These are phyloP conservation scores for Tolypocladium nubicola DNA, from an alignment of 2,329 filamentous ascomycete species.

Conservation along the genomic window DNA sequence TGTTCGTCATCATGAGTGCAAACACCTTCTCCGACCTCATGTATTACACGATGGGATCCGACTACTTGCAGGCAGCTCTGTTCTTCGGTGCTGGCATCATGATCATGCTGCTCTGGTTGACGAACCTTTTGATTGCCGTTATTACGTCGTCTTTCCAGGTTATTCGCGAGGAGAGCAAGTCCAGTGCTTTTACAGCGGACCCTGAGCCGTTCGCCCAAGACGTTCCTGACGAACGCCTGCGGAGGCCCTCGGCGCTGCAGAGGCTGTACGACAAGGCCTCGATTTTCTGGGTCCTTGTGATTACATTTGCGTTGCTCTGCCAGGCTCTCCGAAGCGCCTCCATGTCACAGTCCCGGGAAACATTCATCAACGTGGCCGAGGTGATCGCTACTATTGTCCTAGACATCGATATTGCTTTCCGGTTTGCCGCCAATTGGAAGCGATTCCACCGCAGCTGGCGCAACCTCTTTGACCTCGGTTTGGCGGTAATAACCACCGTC, in stretches of 20 bases:
- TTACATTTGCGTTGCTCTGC: conserved; percentile 67
- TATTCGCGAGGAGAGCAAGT: conserved; percentile 90
- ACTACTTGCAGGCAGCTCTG: conserved; percentile 77
- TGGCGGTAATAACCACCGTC: conserved; percentile 72
- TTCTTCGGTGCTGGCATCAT: conserved; percentile 69
- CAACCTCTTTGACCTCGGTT: conserved; percentile 70
- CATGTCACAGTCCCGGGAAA: conserved; percentile 53
- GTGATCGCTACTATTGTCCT: conserved; percentile 67
- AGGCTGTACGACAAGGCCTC: conserved; percentile 62
- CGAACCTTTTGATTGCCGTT: conserved; percentile 88
- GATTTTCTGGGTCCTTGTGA: conserved; percentile 70
- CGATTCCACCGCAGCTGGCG: conserved; percentile 62
- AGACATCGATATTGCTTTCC: conserved; percentile 70
- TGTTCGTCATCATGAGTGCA: conserved; percentile 97
- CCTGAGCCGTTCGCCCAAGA: conserved; percentile 35
- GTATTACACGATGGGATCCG: conserved; percentile 85
- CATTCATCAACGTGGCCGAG: conserved; percentile 64
- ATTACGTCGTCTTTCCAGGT: conserved; percentile 98
- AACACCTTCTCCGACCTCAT: conserved; percentile 95
- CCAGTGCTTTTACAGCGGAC: conserved; percentile 81
- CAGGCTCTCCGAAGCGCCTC: conserved; percentile 67
- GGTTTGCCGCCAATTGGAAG: conserved; percentile 71
- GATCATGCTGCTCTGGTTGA: conserved; percentile 91
- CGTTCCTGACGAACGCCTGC: conserved; percentile 25
- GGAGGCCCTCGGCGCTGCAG: conserved; percentile 45